A percentile compares a stretch with the other conserved stretches of the same genome.
phyloP scores from a whole-genome alignment of 179 eudicot genomes.

The Carnegiea gigantea region DNA sequence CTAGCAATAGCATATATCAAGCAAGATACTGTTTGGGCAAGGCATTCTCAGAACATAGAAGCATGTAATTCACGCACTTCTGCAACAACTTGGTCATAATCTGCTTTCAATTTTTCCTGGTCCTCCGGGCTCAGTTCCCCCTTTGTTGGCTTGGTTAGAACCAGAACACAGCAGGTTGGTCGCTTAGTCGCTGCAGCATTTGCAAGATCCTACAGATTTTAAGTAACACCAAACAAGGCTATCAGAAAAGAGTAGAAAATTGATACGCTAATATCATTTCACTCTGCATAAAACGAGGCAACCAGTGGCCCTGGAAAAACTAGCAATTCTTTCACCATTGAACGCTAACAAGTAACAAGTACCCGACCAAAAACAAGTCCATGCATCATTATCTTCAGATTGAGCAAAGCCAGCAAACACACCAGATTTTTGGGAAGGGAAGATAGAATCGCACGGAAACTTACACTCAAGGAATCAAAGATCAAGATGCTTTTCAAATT shows the following conservation, averaged over 20 bases:
- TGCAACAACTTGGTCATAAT: constrained; percentile 57
- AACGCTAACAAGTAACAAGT: too few relatives aligned
- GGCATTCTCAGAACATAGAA: constrained; percentile 43
- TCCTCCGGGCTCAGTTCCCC: constrained; percentile 69
- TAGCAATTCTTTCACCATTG: too few relatives aligned
- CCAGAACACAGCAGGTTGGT: constrained; percentile 89
- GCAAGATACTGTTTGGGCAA: neutral
- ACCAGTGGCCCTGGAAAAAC: too few relatives aligned
- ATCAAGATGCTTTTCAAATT: too few relatives aligned
- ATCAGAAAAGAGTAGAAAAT: neutral
- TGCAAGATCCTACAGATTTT: constrained; percentile 67
- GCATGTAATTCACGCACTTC: constrained; percentile 56
- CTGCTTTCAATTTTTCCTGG: constrained; percentile 62
- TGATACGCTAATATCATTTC: too few relatives aligned
- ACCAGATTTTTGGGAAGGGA: too few relatives aligned
- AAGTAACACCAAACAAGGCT: neutral
- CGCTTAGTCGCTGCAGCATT: constrained; percentile 90
- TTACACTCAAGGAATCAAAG: too few relatives aligned
- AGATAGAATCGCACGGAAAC: too few relatives aligned
- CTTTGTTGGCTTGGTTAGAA: constrained; percentile 72
- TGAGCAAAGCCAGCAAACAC: too few relatives aligned
- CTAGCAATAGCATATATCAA: constrained; percentile 13
- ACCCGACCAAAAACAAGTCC: too few relatives aligned
- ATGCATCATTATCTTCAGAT: too few relatives aligned
- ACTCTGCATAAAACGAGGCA: too few relatives aligned